Base-by-base conservation (phyloP, 805 yeast genomes). In the Saturnispora serradocipensis region DNA sequence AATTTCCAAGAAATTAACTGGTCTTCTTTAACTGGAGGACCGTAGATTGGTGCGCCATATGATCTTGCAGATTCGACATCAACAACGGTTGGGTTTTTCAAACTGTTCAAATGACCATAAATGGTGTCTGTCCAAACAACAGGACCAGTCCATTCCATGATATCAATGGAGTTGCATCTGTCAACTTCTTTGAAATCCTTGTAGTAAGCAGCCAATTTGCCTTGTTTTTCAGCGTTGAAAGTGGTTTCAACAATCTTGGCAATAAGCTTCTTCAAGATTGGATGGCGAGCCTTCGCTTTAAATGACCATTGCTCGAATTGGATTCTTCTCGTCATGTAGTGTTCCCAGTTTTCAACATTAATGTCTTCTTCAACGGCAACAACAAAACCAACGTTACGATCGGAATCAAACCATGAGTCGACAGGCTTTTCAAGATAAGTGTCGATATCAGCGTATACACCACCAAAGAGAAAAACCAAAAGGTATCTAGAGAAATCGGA, bases 61-160 rank as follows among this genome's bases (percentile, higher is more conserved):
- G 60, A 61, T 58, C 69, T 61, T 34, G 57, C 58, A 30, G 64
- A 61, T 52, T 65, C 69, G 25, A 65, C 62, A 51, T 65, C 69
- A 43, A 65, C 67, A 48, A 65, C 58, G 2, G 68, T 65, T 50
- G 69, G 69, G 40, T 65, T 63, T 48, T 54, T 57, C 43, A 65
- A 55, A 24, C 67, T 62, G 62, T 84, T 83, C 62, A 84, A 72
- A 63, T 84, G 86, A 8, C 76, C 75, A 65, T 84, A 75, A 11
- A 84, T 75, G 10, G 81, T 80, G 62, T 85, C 91, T 1, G 95
- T 82, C 82, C 88, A 86, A 25, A 81, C 69, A 42, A 88, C 93
- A 45, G 86, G 80, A 10, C 95, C 95, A 0, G 93, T 83, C 88
- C 88, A 84, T 59, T 73, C 77, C 72, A 81, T 78, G 50, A 83